phyloP scores from a whole-genome alignment of 2,329 filamentous ascomycete species.

The Bipolaris victoriae region DNA sequence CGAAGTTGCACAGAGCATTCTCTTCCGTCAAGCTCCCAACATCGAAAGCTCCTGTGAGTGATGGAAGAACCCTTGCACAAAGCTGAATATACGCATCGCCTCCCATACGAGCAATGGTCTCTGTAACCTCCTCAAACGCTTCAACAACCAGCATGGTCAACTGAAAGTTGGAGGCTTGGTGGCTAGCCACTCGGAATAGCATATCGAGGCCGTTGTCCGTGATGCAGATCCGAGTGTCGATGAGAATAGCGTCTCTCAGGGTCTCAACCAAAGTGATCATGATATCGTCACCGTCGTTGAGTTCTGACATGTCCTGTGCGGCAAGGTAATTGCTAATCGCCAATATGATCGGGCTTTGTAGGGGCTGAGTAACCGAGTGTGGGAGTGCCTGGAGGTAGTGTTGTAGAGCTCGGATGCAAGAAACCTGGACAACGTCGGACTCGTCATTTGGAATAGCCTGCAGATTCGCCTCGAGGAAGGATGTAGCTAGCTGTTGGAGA shows the following conservation, averaged over 20 bases:
- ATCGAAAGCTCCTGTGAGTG: conserved; percentile 86
- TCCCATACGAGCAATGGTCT: conserved; percentile 67
- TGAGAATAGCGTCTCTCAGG: conserved; percentile 78
- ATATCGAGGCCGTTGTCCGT: conserved; percentile 78
- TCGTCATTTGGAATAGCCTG: conserved; percentile 75
- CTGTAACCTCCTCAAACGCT: conserved; percentile 86
- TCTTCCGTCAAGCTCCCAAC: conserved; percentile 85
- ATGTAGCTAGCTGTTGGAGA: conserved; percentile 61
- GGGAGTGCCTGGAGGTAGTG: conserved; percentile 65
- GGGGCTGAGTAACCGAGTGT: conserved; percentile 56
- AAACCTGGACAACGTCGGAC: conserved; percentile 88
- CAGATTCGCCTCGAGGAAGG: conserved; percentile 74
- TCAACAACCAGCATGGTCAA: conserved; percentile 86
- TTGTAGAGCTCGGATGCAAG: conserved; percentile 87
- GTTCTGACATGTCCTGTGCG: conserved; percentile 78
- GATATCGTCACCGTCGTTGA: conserved; percentile 89
- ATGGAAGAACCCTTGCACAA: conserved; percentile 85
- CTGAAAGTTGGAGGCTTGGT: conserved; percentile 89
- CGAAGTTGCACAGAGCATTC: conserved; percentile 82
- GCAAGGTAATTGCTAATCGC: conserved; percentile 75
- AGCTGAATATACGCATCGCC: conserved; percentile 75
- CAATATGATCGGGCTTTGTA: conserved; percentile 66
- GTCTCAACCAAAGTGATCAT: conserved; percentile 89
- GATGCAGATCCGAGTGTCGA: conserved; percentile 77
- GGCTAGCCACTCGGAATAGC: conserved; percentile 86